Conservation (phyloP, 1,139 yeast species). For the Scheffersomyces cryptocercus region DNA sequence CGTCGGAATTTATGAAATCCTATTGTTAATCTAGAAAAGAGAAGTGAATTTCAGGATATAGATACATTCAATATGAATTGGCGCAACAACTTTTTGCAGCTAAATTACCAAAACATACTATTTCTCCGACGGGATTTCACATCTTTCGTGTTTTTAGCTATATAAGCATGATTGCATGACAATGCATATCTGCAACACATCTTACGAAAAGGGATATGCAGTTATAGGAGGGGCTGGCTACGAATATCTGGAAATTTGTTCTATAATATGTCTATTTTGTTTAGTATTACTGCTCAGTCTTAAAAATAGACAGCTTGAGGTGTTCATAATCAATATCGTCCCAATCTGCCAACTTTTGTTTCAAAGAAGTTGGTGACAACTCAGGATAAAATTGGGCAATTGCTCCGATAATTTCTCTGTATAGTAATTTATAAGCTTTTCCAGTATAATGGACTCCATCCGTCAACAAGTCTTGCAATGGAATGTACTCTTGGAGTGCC, state of each 20-base stretch:
- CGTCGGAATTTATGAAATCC: too few species aligned
- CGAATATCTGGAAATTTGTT: not conserved
- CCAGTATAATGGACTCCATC: slow-evolving; percentile 74
- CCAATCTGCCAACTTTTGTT: slow-evolving; percentile 31
- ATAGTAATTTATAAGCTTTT: slow-evolving; percentile 55
- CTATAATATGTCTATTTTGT: not conserved
- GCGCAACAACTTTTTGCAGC: not conserved
- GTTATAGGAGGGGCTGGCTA: not conserved
- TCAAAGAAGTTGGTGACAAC: slow-evolving; percentile 34
- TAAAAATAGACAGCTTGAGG: not conserved
- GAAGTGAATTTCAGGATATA: too few species aligned
- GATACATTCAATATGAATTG: too few species aligned
- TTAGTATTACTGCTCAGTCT: not conserved
- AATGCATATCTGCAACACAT: not conserved
- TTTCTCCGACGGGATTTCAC: not conserved
- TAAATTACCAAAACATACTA: not conserved
- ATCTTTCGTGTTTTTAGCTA: not conserved
- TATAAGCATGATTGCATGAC: not conserved
- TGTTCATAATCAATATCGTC: not conserved
- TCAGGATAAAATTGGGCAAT: slow-evolving; percentile 49
- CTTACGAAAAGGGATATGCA: not conserved
- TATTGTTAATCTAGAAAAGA: too few species aligned
- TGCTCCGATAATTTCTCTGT: slow-evolving; percentile 33
- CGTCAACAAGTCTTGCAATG: slow-evolving; percentile 17
- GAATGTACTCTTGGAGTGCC: slow-evolving; percentile 10